phyloP scores from a whole-genome alignment of 2,329 filamentous ascomycete species.

The Thelonectria discophora region DNA sequence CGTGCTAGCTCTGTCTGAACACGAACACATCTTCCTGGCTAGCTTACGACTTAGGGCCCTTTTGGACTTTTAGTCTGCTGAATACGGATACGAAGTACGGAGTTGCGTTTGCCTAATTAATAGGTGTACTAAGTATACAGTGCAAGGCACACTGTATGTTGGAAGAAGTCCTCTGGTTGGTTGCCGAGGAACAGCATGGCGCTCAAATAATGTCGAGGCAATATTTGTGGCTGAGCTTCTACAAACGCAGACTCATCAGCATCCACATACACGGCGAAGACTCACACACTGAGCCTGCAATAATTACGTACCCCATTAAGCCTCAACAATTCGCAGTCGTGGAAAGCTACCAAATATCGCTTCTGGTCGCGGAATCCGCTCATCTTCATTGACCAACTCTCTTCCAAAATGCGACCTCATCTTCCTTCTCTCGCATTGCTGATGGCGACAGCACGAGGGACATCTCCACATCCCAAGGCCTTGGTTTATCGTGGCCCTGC shows the following conservation, averaged over 20 bases:
- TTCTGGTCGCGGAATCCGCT: too few species aligned
- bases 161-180: too few species aligned
- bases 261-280: background rate
- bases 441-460: background rate
- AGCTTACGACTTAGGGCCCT: background rate
- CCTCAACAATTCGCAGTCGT: background rate
- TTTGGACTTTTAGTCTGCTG: too few species aligned
- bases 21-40: background rate
- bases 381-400: background rate
- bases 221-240: background rate
- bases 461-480: slow-evolving; percentile 13
- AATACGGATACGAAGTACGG: too few species aligned
- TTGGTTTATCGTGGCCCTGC: slow-evolving; percentile 38
- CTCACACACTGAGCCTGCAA: background rate
- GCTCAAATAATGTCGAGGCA: background rate
- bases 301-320: background rate
- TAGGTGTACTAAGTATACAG: too few species aligned
- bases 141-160: too few species aligned
- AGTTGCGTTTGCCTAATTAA: too few species aligned
- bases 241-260: background rate
- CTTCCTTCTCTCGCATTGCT: background rate
- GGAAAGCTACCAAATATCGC: background rate
- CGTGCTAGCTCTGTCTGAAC: too few species aligned
- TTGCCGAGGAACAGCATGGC: background rate
- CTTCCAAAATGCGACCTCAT: background rate